Conservation (phyloP, 495 filamentous ascomycete species). For the Tuber magnatum region DNA sequence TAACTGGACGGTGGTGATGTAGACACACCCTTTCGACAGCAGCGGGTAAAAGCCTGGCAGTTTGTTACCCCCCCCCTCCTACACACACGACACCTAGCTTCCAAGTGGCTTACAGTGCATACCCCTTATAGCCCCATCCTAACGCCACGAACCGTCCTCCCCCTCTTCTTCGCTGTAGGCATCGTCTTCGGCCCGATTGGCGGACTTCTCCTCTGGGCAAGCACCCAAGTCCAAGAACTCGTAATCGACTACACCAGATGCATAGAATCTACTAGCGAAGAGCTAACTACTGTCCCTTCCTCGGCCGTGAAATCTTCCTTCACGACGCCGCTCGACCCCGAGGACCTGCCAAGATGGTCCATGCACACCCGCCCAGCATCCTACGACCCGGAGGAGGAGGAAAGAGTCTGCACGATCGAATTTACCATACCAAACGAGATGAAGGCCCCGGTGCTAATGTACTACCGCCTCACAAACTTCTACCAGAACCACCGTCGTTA, state of each 20-base stretch:
- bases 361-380: conserved; percentile 3
- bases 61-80: conserved; percentile 45
- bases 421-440: conserved; percentile 75
- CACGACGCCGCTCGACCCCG: conserved; percentile 46
- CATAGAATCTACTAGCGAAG: conserved; percentile 43
- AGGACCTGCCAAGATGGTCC: conserved; percentile 34
- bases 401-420: conserved; percentile 55
- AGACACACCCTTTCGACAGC: conserved; percentile 91
- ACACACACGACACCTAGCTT: not conserved
- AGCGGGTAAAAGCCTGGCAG: conserved; percentile 92
- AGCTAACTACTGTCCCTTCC: conserved; percentile 47
- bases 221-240: conserved; percentile 76
- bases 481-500: conserved; percentile 99
- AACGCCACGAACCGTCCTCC: conserved; percentile 84
- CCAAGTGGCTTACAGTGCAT: conserved; percentile 3
- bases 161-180: conserved; percentile 79
- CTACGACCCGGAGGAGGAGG: conserved; percentile 14
- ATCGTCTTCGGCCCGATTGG: conserved; percentile 84
- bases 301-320: conserved; percentile 59
- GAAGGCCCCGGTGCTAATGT: conserved; percentile 72
- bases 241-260: conserved; percentile 85
- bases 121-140: conserved; percentile 62
- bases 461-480: conserved; percentile 95
- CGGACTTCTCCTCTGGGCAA: conserved; percentile 75
- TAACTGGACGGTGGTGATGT: conserved; percentile 1